Percentiles rank a stretch among this genome's conserved stretches.
These are phyloP conservation scores for Galerina sulciceps DNA, from an alignment of 768 basidiomycete genomes.

Conservation along the genomic window DNA sequence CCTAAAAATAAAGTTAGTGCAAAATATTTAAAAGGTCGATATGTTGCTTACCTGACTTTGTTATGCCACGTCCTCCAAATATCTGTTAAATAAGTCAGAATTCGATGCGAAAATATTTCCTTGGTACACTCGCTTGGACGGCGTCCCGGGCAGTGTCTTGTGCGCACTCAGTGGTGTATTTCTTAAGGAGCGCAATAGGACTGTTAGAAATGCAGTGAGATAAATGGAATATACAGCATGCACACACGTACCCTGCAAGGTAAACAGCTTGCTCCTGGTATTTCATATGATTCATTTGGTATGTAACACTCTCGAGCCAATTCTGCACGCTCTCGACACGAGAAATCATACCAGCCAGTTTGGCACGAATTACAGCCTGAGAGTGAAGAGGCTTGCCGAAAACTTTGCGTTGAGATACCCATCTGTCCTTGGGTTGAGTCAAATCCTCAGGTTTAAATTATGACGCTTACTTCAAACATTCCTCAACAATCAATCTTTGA, in stretches of 20 bases:
- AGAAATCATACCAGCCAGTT: constrained; percentile 81
- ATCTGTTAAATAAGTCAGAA: constrained; percentile 46
- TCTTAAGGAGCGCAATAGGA: constrained; percentile 82
- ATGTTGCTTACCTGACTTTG: constrained; percentile 55
- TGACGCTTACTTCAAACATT: constrained; percentile 64
- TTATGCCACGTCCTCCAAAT: constrained; percentile 87
- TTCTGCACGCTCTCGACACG: constrained; percentile 79
- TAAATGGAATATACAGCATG: neutral
- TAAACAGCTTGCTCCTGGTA: constrained; percentile 76
- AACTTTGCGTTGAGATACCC: constrained; percentile 78
- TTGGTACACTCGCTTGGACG: constrained; percentile 33
- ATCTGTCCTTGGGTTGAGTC: constrained; percentile 35
- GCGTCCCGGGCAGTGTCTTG: constrained; percentile 85
- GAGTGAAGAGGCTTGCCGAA: constrained; percentile 73
- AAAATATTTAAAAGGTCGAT: neutral
- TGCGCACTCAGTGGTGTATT: constrained; percentile 73
- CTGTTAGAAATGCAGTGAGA: constrained; percentile 29
- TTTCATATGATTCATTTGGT: constrained; percentile 87
- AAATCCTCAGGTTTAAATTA: neutral
- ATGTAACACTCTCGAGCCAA: constrained; percentile 89
- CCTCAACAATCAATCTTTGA: constrained; percentile 71
- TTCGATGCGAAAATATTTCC: constrained; percentile 12
- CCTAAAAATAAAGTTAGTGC: constrained; percentile 27
- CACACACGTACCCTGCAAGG: constrained; percentile 65
- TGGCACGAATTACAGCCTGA: constrained; percentile 77